phyloP scores from a whole-genome alignment of 2,329 filamentous ascomycete species.

The Sodiomyces alkalinus region DNA sequence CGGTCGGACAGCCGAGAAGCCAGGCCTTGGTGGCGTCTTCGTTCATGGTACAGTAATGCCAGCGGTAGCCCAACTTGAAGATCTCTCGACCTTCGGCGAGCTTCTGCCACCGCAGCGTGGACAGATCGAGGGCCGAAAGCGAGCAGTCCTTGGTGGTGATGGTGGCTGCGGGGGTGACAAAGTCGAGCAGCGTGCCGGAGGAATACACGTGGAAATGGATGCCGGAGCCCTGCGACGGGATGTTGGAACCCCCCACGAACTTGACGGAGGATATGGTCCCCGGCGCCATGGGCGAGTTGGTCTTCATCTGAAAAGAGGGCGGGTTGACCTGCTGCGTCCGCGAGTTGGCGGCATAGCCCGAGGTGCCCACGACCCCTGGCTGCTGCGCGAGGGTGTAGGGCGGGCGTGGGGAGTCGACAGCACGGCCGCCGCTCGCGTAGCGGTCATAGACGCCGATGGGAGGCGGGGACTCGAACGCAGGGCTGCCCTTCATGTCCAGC shows the following conservation, averaged over 20 bases:
- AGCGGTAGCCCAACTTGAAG: slow-evolving; percentile 81
- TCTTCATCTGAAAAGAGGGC: slow-evolving; percentile 49
- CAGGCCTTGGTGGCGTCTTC: slow-evolving; percentile 92
- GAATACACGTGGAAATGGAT: slow-evolving; percentile 94
- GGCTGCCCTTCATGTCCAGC: slow-evolving; percentile 84
- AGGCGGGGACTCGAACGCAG: slow-evolving; percentile 63
- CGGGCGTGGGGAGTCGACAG: slow-evolving; percentile 34
- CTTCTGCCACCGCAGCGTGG: slow-evolving; percentile 83
- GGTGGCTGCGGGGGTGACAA: slow-evolving; percentile 82
- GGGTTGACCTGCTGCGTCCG: slow-evolving; percentile 51
- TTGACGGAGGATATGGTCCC: slow-evolving; percentile 81
- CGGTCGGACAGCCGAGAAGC: slow-evolving; percentile 83
- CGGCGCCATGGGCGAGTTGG: slow-evolving; percentile 72
- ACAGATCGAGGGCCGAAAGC: slow-evolving; percentile 74
- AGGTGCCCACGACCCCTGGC: slow-evolving; percentile 35
- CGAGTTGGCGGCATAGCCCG: slow-evolving; percentile 54
- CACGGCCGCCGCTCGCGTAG: slow-evolving; percentile 21
- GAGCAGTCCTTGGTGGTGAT: slow-evolving; percentile 81
- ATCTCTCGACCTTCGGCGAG: slow-evolving; percentile 88
- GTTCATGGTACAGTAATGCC: slow-evolving; percentile 97
- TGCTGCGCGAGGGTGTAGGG: slow-evolving; percentile 34
- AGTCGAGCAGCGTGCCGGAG: slow-evolving; percentile 82
- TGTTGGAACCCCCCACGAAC: slow-evolving; percentile 73
- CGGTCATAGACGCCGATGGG: slow-evolving; percentile 37
- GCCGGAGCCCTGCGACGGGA: slow-evolving; percentile 78